phyloP scores from a whole-genome alignment of 2,329 filamentous ascomycete genomes.

The Corynespora cassiicola region DNA sequence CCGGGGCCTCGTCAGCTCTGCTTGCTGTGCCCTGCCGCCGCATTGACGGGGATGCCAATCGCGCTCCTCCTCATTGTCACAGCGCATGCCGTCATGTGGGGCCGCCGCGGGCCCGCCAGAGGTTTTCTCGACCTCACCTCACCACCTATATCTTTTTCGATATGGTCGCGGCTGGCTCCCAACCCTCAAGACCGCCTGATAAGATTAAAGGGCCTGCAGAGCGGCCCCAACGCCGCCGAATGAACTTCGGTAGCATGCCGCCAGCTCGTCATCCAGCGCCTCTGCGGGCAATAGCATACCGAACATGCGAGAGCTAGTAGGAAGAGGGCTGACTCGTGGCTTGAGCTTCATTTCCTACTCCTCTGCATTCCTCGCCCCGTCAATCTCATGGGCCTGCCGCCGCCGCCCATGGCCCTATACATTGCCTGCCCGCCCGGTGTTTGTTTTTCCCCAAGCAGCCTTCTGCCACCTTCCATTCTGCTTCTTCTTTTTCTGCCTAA shows the following conservation, averaged over 20 bases:
- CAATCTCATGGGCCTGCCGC: slow-evolving; percentile 15
- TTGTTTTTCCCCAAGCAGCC: slow-evolving; percentile 7
- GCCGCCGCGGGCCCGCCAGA: slow-evolving; percentile 15
- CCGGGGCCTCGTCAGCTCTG: slow-evolving; percentile 9
- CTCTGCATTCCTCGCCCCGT: slow-evolving; percentile 18
- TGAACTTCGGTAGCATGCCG: slow-evolving; percentile 14
- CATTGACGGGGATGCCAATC: slow-evolving; percentile 29
- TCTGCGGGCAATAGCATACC: slow-evolving; percentile 27
- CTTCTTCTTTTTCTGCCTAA: slow-evolving; percentile 19
- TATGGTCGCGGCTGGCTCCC: slow-evolving; percentile 12
- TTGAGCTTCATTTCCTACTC: slow-evolving; percentile 41
- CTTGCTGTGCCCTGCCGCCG: slow-evolving; percentile 11
- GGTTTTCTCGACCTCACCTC: slow-evolving; percentile 33
- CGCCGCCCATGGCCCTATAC: slow-evolving; percentile 24
- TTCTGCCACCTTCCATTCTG: slow-evolving; percentile 5
- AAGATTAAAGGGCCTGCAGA: slow-evolving; percentile 41
- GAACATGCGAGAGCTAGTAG: slow-evolving; percentile 27
- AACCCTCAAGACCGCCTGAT: slow-evolving; percentile 20
- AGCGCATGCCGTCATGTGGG: slow-evolving; percentile 28
- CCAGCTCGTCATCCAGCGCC: slow-evolving; percentile 5
- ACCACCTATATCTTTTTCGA: slow-evolving; percentile 27
- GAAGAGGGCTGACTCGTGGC: slow-evolving; percentile 42
- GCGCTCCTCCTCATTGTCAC: slow-evolving; percentile 22
- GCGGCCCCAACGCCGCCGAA: slow-evolving; percentile 21
- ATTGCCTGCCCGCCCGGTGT: slow-evolving; percentile 16